Percentiles rank a stretch among this genome's conserved stretches.
Conservation (phyloP, 345 rosid genomes). For the Euphorbia tirucalli region DNA sequence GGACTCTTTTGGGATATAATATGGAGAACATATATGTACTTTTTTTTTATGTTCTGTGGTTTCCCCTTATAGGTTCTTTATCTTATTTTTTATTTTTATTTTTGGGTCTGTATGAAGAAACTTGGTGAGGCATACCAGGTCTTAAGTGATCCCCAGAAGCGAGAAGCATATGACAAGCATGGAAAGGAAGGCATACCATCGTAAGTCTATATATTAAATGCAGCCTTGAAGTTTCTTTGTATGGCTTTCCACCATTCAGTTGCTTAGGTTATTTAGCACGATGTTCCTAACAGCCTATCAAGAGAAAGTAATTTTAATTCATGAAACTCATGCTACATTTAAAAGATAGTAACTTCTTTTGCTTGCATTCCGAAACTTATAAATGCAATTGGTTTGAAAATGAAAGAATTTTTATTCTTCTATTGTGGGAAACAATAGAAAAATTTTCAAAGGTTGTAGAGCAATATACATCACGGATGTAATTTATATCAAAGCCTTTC, state of each 20-base stretch:
- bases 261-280: constrained; percentile 1
- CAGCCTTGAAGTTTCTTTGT: not conserved
- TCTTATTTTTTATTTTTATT: constrained; percentile 4
- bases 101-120: constrained; percentile 41
- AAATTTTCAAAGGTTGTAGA: not conserved
- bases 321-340: not conserved
- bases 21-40: not conserved
- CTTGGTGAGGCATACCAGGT: constrained; percentile 97
- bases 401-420: not conserved
- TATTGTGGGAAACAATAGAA: not conserved
- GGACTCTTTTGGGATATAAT: not conserved
- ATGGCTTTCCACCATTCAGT: not conserved
- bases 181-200: constrained; percentile 76
- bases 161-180: constrained; percentile 71
- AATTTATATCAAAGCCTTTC: not conserved
- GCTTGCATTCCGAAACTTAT: not conserved
- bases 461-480: not conserved
- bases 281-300: not conserved
- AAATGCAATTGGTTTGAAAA: not conserved
- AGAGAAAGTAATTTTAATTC: not conserved
- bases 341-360: not conserved
- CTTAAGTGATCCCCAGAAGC: constrained; percentile 85
- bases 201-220: constrained; percentile 47
- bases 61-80: constrained; percentile 12
- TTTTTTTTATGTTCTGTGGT: not conserved